Evolutionary conservation across 495 filamentous ascomycete species (phyloP), one percentile per base, ranked within the genome.

Genomic region (Tuber magnatum): DNA sequence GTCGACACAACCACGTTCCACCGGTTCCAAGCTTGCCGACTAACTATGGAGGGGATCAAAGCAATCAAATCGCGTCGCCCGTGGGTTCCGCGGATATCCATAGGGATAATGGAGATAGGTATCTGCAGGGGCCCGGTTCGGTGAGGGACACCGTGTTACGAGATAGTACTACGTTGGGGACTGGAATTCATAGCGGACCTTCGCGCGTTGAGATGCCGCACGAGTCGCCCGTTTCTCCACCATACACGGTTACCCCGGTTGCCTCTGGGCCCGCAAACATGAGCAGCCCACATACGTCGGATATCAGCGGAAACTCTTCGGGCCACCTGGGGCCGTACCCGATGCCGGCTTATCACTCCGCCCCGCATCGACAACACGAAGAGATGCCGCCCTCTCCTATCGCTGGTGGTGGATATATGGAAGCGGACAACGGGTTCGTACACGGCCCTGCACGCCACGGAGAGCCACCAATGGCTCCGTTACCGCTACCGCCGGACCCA

Each of bases 391-490:
- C 74, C 8, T 80, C 76, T 24, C 80, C 80, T 5, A 79, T 81
- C 68, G 56, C 71, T 32, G 78, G 71, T 38, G 80, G 79, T 14
- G 77, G 80, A 4, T 82, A 82, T 61, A 82, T 82, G 77, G 80
- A 82, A 73, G 80, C 75, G 12, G 80, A 81, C n/a, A 79, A 79
- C 24, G 80, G 80, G 22, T 82, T 82, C 46, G 75, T 81, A 32
- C 80, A 77, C 22, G 71, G 76, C 10, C 74, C 80, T n/a, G 42
- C 73, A 28, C 51, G 74, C 28, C 74, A 73, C 46, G 70, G 75
- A 8, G 77, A 80, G 51, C 76, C 80, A 1, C 80, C 80, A 41
- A 74, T 78, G 77, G 51, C 76, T 35, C 80, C 80, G 8, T 71
- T 82, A 38, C 80, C 80, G 38, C 75, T 81, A 56, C 80, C 77